These are phyloP conservation scores for Alopecurus myosuroides DNA, from an alignment of 176 grass and related monocot species.

Conservation along the genomic window DNA sequence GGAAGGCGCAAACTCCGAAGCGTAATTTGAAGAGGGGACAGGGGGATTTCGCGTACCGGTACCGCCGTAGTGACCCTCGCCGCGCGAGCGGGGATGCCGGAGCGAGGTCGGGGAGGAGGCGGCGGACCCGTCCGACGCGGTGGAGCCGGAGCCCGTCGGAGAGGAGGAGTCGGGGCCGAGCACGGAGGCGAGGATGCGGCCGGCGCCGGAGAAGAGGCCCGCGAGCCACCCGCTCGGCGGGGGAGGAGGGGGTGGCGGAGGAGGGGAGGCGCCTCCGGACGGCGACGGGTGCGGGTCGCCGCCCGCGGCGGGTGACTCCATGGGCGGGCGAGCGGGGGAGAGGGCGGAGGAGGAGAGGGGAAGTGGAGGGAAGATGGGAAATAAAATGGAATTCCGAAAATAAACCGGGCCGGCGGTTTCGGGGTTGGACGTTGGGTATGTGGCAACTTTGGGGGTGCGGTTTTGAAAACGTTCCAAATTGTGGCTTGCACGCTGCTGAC, in stretches of 20 bases:
- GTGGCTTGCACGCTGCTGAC: neutral
- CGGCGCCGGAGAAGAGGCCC: conserved; percentile 60
- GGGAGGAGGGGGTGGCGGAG: neutral
- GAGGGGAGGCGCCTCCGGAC: conserved; percentile 10
- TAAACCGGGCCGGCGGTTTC: neutral
- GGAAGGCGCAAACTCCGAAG: neutral
- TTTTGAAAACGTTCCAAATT: conserved; percentile 13
- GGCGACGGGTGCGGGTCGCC: conserved; percentile 5
- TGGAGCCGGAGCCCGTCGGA: conserved; percentile 17
- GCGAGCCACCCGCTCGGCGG: conserved; percentile 46
- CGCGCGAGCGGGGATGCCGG: neutral
- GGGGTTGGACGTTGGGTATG: neutral
- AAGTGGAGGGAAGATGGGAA: conserved; percentile 14
- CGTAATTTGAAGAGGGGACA: neutral
- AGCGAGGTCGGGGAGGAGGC: conserved; percentile 30
- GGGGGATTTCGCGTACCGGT: neutral
- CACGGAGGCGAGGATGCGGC: conserved; percentile 56
- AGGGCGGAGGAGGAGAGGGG: neutral
- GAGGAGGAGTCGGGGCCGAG: conserved; percentile 51
- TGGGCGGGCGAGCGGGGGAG: neutral
- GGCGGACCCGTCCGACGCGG: conserved; percentile 26
- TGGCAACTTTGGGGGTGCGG: neutral
- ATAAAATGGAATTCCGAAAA: neutral
- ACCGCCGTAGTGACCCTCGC: neutral
- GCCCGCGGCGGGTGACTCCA: conserved; percentile 42